These are phyloP conservation scores for Adenanthera pavonina DNA, from an alignment of 306 rosid species.

Conservation along the genomic window DNA sequence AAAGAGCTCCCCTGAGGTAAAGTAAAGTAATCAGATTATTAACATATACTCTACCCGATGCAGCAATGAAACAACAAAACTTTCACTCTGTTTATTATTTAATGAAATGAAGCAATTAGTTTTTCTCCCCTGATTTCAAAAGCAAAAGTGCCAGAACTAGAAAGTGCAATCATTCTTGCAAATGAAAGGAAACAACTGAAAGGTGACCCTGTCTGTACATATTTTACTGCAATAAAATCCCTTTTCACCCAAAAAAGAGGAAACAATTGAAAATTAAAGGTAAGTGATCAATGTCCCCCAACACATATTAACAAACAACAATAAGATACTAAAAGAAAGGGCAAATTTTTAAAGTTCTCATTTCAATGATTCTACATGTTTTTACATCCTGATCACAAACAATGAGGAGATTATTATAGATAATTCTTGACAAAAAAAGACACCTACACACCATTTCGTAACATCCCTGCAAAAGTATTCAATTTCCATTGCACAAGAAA, in stretches of 20 bases:
- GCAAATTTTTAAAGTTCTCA: slow-evolving; percentile 8
- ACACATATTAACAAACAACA: not conserved
- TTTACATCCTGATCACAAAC: slow-evolving; percentile 28
- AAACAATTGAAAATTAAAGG: not conserved
- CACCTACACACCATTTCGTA: not conserved
- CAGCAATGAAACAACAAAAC: not conserved
- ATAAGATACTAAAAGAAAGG: too few relatives aligned
- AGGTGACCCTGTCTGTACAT: too few relatives aligned
- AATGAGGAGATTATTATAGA: slow-evolving; percentile 19
- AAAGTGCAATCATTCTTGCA: not conserved
- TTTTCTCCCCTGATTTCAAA: not conserved
- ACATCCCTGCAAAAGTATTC: not conserved
- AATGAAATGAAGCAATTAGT: not conserved
- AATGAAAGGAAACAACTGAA: not conserved
- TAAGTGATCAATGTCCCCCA: not conserved
- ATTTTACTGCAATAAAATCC: too few relatives aligned
- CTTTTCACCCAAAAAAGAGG: not conserved
- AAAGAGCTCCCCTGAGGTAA: slow-evolving; percentile 63
- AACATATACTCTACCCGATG: slow-evolving; percentile 26
- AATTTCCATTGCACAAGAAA: not conserved
- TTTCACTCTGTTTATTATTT: not conserved
- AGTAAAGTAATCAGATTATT: slow-evolving; percentile 21
- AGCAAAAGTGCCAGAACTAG: not conserved
- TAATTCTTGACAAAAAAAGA: slow-evolving; percentile 12
- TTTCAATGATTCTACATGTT: slow-evolving; percentile 21